Evolutionary conservation across 2,329 filamentous ascomycete species (phyloP), one percentile per base, ranked within the genome.

Genomic region (Neofusicoccum umdonicola): DNA sequence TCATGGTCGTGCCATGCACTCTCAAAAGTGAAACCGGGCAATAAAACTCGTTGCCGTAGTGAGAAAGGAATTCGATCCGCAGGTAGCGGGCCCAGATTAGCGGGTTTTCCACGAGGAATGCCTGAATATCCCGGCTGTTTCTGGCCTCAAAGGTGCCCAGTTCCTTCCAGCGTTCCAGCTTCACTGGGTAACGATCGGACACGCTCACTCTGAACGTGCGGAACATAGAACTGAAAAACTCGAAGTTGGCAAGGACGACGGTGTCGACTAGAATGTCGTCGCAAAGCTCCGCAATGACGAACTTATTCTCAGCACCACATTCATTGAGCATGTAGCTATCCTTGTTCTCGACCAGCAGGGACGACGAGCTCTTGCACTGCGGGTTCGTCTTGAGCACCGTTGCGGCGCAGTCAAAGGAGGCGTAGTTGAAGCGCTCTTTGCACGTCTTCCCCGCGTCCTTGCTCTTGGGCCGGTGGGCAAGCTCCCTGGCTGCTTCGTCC

Each of bases 151-250:
- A 98, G 0, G 88, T 90, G 6, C 93, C 95, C 51, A 98, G 77
- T 48, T 92, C 88, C 69, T 90, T 92, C 95, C 95, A 99, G 70
- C 95, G 92, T 57, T 97, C 93, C 64, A 87, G 78, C 77, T 97
- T 98, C 62, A 95, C 91, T 0, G 95, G 95, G 77, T 97, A 98
- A 64, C 92, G 88, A 79, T 98, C 95, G 65, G 93, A 96, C 54
- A 97, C 94, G 74, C 92, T 96, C 69, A 98, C 88, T 60, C 91
- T 86, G 76, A 99, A 97, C 54, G 89, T 90, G 62, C 93, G 90
- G 71, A 98, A 91, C 85, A 96, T 97, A 74, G 93, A 97, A 63
- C 93, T 97, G 82, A 99, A 99, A 81, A 99, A 99, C 77, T 99
- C 95, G 71, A 96, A 99, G 76, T 99, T 99, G 67, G 94, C 95